Evolutionary conservation across 352 stramenopile genomes (phyloP).

Genomic region (Lagenidium sp.): DNA sequence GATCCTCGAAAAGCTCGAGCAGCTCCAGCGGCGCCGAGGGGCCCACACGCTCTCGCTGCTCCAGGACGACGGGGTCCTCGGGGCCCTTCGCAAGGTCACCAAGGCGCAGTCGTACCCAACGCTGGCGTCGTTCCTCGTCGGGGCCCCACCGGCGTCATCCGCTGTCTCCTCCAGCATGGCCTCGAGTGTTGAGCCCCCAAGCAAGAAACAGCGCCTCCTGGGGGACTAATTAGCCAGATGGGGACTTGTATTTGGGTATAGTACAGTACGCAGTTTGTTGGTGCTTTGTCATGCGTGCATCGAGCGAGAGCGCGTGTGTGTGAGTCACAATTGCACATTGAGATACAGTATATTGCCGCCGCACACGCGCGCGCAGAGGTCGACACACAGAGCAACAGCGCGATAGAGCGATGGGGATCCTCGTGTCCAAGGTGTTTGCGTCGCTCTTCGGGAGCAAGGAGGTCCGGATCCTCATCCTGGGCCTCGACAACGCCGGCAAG

Average conservation of each 20-base stretch:
- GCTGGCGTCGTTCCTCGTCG: constrained; percentile 12
- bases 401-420: constrained; percentile 89
- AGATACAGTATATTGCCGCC: no score
- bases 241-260: no score
- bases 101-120: constrained; percentile 9
- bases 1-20: constrained; percentile 53
- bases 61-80: constrained; percentile 30
- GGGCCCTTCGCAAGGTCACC: constrained; percentile 28
- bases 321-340: no score
- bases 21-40: constrained; percentile 31
- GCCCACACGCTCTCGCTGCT: constrained; percentile 23
- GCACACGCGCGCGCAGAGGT: no score
- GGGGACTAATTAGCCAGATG: constrained; percentile 12
- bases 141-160: constrained; percentile 3
- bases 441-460: constrained; percentile 99
- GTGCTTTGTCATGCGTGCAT: no score
- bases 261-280: no score
- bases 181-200: constrained; percentile 25
- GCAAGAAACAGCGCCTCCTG: constrained; percentile 46
- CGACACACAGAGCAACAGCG: neutral
- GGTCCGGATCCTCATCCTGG: constrained; percentile 99
- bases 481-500: constrained; percentile 99
- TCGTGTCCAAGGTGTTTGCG: constrained; percentile 97
- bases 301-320: no score
- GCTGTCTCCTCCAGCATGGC: constrained; percentile 9